phyloP scores from a whole-genome alignment of 805 yeast species.

The Candida golubevii region DNA sequence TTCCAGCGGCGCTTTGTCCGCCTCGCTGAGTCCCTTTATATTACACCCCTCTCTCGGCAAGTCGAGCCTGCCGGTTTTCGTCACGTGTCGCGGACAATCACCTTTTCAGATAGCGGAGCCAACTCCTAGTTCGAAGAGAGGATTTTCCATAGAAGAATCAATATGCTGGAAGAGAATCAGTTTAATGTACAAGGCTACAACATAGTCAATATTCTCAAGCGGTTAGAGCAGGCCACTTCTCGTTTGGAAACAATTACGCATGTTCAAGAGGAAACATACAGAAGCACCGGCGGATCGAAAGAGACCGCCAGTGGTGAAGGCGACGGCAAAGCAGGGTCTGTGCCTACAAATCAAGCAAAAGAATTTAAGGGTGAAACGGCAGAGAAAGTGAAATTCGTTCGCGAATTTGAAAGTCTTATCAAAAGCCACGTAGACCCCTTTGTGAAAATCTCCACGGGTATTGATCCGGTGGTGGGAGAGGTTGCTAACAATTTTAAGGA shows the following conservation, averaged over 20 bases:
- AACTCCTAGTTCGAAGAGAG: neutral
- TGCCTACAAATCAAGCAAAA: neutral
- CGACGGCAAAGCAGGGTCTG: neutral
- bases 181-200: constrained; percentile 77
- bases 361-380: constrained; percentile 13
- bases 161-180: constrained; percentile 40
- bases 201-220: constrained; percentile 63
- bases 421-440: constrained; percentile 56
- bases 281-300: constrained; percentile 12
- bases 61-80: neutral
- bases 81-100: constrained; percentile 1
- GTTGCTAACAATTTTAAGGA: constrained; percentile 45
- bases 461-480: constrained; percentile 56
- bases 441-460: constrained; percentile 45
- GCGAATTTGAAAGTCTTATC: constrained; percentile 53
- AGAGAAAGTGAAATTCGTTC: constrained; percentile 40
- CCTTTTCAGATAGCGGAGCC: too few species aligned
- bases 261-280: constrained; percentile 59
- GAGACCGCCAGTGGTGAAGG: neutral
- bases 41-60: too few species aligned
- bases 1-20: too few species aligned
- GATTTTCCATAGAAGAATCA: constrained; percentile 1
- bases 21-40: too few species aligned
- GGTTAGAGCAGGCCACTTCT: constrained; percentile 90
- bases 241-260: constrained; percentile 86